Conservation (phyloP, 2,329 filamentous ascomycete species). For the Sclerotinia borealis region DNA sequence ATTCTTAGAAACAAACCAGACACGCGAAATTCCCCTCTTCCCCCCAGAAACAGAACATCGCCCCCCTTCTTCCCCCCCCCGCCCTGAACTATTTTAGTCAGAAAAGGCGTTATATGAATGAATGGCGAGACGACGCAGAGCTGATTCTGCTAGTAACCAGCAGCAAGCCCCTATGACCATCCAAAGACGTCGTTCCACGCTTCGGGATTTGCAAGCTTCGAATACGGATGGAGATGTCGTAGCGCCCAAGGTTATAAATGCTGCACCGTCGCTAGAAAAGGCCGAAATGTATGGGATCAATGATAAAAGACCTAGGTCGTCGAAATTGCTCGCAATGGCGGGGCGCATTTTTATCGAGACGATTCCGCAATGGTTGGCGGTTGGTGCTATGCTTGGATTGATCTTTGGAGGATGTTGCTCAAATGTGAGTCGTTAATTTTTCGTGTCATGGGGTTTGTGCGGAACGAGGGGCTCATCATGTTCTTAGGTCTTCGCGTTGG, state of each 20-base stretch:
- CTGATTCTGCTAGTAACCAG: constrained; percentile 10
- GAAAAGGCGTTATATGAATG: background rate
- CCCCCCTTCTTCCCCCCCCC: no score
- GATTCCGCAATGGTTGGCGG: constrained; percentile 57
- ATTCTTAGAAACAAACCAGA: background rate
- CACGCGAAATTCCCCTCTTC: background rate
- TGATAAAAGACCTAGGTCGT: constrained; percentile 45
- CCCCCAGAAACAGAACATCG: background rate
- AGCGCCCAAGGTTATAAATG: constrained; percentile 48
- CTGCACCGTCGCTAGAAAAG: constrained; percentile 47
- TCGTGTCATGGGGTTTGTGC: background rate
- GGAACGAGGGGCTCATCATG: constrained; percentile 22
- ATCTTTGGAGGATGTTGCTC: constrained; percentile 96
- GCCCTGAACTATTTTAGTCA: background rate
- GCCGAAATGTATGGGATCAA: constrained; percentile 50
- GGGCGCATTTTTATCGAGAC: constrained; percentile 51
- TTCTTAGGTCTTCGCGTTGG: constrained; percentile 82
- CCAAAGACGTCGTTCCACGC: constrained; percentile 41
- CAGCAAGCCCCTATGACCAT: constrained; percentile 22
- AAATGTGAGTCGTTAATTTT: constrained; percentile 56
- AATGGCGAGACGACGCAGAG: constrained; percentile 13
- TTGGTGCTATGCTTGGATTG: constrained; percentile 65
- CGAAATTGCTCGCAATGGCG: constrained; percentile 44
- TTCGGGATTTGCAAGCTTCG: constrained; percentile 40
- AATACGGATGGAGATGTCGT: constrained; percentile 34